Evolutionary conservation across 1,284 basidiomycete species (phyloP).

Genomic region (Apiotrichum siamense): DNA sequence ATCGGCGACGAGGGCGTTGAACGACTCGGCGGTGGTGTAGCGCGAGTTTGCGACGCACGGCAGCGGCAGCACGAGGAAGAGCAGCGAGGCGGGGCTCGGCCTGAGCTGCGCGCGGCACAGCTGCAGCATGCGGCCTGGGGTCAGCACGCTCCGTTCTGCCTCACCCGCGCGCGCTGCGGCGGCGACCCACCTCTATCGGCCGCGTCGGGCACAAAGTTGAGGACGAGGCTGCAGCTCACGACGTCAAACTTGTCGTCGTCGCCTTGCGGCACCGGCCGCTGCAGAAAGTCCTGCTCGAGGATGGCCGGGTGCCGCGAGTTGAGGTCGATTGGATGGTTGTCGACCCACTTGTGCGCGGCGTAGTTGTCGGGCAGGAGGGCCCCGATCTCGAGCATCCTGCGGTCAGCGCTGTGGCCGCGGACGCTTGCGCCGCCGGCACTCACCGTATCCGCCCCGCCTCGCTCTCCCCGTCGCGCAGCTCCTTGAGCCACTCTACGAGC

Average conservation of each 20-base stretch:
- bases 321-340: conserved; percentile 68
- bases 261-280: conserved; percentile 37
- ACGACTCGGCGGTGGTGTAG: conserved; percentile 60
- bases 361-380: conserved; percentile 79
- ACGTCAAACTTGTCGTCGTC: conserved; percentile 60
- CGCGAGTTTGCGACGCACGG: conserved; percentile 78
- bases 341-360: conserved; percentile 62
- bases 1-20: conserved; percentile 56
- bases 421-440: not conserved
- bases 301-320: conserved; percentile 72
- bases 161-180: no score
- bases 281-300: conserved; percentile 70
- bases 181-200: conserved; percentile 60
- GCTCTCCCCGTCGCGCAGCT: conserved; percentile 39
- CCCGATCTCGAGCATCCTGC: conserved; percentile 75
- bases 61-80: conserved; percentile 73
- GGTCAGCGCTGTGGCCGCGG: not conserved
- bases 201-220: conserved; percentile 78
- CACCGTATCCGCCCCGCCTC: conserved; percentile 15
- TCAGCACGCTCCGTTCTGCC: no score
- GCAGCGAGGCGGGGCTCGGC: conserved; percentile 50
- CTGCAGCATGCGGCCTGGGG: conserved; percentile 64
- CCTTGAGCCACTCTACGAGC: conserved; percentile 65
- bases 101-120: conserved; percentile 60
- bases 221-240: conserved; percentile 73